Base-by-base conservation (phyloP, 2,329 filamentous ascomycete species). In the Ophiostoma piceae region DNA sequence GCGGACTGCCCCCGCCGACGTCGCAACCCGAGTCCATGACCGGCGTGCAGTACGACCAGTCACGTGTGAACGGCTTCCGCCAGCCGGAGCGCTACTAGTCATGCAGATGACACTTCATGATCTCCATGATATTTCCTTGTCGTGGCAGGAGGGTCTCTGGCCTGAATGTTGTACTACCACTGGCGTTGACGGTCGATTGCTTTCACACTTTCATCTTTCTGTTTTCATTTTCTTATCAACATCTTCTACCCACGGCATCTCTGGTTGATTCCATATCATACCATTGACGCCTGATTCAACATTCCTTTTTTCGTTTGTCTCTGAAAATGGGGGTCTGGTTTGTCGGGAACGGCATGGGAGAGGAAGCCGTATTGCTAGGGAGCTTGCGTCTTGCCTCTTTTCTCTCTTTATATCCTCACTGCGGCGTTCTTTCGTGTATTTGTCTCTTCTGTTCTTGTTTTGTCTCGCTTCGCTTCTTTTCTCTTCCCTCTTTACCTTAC, bases 41-140 rank as follows among this genome's bases (percentile, higher is more conserved):
- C 1, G 87, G 87, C 1, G 86, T 90, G 6, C 87, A 89, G 75
- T 90, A 89, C 68, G 85, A 87, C 37, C 78, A 79, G 6, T 79
- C 83, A 2, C 79, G 82, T 29, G 73, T 78, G 8, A 83, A 82
- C 71, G 83, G 83, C 5, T 86, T 81, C 73, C 82, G 83, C 60
- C 76, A 70, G 35, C 14, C 60, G 1, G 71, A 73, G 12, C 67
- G 71, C 26, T 72, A 68, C 62, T 74, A 60, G 14, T 35, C 60
- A n/a, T 22, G 6, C 16, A 14, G 29, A 35, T 62, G 57, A n/a
- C 26, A 64, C 16, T 64, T 29, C 19, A 64, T 35, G 29, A 64
- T n/a, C 5, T 64, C 14, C 19, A 64, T 35, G 29, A 64, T n/a
- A n/a, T 64, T 64, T 64, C 32, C 19, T 64, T 64, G 62, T 65